Conservation (phyloP, 1,284 basidiomycete genomes). For the Thelephora terrestris region DNA sequence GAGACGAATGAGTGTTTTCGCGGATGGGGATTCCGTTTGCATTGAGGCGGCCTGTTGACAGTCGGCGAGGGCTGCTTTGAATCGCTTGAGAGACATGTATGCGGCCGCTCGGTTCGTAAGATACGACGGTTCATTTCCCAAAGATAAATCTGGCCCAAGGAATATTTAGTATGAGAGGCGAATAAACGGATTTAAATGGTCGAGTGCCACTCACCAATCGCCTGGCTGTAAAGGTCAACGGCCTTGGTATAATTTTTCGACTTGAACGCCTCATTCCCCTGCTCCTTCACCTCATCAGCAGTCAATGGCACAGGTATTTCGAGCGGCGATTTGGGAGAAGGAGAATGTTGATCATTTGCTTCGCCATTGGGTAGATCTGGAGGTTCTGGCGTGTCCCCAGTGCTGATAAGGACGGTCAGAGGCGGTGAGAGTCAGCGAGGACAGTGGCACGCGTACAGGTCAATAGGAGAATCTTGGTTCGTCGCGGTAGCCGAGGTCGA, state of each 20-base stretch:
- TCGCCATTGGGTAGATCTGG: too few relatives aligned
- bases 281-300: slow-evolving; percentile 60
- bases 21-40: slow-evolving; percentile 38
- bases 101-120: slow-evolving; percentile 82
- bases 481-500: too few relatives aligned
- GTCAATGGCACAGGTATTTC: slow-evolving; percentile 8
- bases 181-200: neutral
- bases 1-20: slow-evolving; percentile 69
- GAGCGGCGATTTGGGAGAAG: too few relatives aligned
- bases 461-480: too few relatives aligned
- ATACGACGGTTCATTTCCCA: slow-evolving; percentile 58
- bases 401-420: too few relatives aligned
- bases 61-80: slow-evolving; percentile 64
- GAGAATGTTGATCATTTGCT: too few relatives aligned
- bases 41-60: slow-evolving; percentile 66
- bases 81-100: slow-evolving; percentile 73
- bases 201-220: slow-evolving; percentile 37
- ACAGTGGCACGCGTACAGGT: too few relatives aligned
- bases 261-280: slow-evolving; percentile 70
- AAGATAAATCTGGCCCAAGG: slow-evolving; percentile 41
- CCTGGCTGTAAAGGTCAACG: slow-evolving; percentile 67
- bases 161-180: neutral
- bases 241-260: slow-evolving; percentile 58
- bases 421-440: too few relatives aligned
- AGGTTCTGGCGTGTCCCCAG: too few relatives aligned